Evolutionary conservation across 306 rosid species (phyloP).

Genomic region (Pterocarpus macrocarpus): DNA sequence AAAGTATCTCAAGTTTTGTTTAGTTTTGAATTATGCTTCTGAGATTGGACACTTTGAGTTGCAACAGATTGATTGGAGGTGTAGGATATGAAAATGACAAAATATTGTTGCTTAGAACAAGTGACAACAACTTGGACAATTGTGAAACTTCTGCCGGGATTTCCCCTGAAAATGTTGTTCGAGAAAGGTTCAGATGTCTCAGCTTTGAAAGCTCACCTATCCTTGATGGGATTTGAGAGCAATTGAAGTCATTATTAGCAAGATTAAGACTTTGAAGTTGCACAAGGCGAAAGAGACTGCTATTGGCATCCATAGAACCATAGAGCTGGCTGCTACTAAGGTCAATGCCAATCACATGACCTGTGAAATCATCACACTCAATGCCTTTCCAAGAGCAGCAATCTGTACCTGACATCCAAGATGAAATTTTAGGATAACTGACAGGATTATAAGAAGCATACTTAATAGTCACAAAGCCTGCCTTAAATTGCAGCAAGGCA

Average conservation of each 20-base stretch:
- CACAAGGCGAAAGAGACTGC: not conserved
- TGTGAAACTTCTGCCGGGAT: not conserved
- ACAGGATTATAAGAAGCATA: not conserved
- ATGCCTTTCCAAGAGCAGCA: not conserved
- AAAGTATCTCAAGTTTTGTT: slow-evolving; percentile 28
- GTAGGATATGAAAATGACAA: too few species aligned
- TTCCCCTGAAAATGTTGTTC: not conserved
- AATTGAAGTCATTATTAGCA: too few species aligned
- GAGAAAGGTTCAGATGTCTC: not conserved
- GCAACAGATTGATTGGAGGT: not conserved
- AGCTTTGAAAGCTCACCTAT: not conserved
- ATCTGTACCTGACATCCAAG: not conserved
- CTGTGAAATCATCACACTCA: not conserved
- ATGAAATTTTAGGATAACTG: not conserved
- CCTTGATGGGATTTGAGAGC: not conserved
- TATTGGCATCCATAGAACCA: not conserved
- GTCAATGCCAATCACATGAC: not conserved
- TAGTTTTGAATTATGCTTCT: not conserved
- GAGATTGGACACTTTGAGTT: not conserved
- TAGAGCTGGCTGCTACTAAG: not conserved
- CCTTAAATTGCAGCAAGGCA: not conserved
- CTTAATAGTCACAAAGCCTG: not conserved
- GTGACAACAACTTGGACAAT: not conserved
- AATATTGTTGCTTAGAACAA: not conserved
- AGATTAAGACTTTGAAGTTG: not conserved